These are phyloP conservation scores for Carex cristatella DNA, from an alignment of 176 grass and related monocot genomes.

Conservation along the genomic window DNA sequence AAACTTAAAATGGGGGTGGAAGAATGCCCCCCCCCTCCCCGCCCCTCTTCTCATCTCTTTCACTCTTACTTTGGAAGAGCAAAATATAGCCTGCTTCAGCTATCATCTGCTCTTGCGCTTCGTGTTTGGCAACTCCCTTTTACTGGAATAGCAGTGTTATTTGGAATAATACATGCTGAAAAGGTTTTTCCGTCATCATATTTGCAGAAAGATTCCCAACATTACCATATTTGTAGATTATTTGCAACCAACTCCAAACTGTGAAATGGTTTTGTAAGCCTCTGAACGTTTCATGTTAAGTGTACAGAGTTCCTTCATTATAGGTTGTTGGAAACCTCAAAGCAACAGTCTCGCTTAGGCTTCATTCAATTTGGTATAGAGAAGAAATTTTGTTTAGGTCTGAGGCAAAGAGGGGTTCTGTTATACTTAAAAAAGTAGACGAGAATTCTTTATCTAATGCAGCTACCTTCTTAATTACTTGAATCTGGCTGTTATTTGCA, in stretches of 20 bases:
- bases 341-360: not conserved
- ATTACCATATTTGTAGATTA: not conserved
- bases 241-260: not conserved
- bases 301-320: not conserved
- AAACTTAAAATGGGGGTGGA: not conserved
- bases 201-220: not conserved
- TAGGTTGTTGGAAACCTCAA: not conserved
- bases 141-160: not conserved
- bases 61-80: not conserved
- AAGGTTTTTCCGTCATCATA: not conserved
- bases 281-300: not conserved
- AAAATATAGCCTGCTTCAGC: not conserved
- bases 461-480: not conserved
- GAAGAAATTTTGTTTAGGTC: not conserved
- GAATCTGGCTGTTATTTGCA: not conserved
- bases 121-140: not conserved
- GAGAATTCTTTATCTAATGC: not conserved
- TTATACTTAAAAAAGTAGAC: no score
- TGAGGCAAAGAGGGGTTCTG: no score
- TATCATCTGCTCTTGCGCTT: not conserved
- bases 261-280: not conserved
- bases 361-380: not conserved
- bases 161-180: not conserved
- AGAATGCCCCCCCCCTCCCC: not conserved
- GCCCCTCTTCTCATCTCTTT: not conserved